phyloP scores from a whole-genome alignment of 2,329 filamentous ascomycete species.

The Pezicula neosporulosa region DNA sequence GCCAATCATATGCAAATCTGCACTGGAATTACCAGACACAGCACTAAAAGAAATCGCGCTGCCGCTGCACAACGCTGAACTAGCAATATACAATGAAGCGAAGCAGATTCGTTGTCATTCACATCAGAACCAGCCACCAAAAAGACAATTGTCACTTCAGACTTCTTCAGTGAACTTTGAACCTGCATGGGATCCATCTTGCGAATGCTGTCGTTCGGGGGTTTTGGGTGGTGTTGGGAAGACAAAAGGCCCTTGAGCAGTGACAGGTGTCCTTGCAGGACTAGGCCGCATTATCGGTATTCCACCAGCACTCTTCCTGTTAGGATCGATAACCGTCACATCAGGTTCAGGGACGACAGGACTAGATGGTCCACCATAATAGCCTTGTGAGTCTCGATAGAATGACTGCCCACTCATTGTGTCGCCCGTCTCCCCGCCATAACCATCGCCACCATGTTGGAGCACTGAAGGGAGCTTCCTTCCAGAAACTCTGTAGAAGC shows the following conservation, averaged over 20 bases:
- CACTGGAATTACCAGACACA: constrained; percentile 8
- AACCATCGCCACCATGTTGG: constrained; percentile 60
- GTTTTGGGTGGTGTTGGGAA: constrained; percentile 20
- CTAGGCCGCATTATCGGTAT: constrained; percentile 60
- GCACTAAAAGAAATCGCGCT: constrained; percentile 1
- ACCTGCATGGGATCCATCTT: constrained; percentile 38
- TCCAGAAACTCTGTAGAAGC: constrained; percentile 64
- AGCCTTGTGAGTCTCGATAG: constrained; percentile 50
- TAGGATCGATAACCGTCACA: constrained; percentile 40
- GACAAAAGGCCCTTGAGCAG: constrained; percentile 48
- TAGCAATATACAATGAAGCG: constrained; percentile 19
- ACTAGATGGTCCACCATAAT: constrained; percentile 26
- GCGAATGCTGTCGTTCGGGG: constrained; percentile 27
- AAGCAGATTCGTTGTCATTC: constrained; percentile 18
- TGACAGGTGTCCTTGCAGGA: constrained; percentile 60
- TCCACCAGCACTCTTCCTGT: constrained; percentile 42
- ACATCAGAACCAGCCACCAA: constrained; percentile 8
- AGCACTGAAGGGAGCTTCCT: constrained; percentile 62
- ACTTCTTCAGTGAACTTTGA: constrained; percentile 45
- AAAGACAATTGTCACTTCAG: constrained; percentile 14
- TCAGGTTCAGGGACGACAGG: constrained; percentile 35
- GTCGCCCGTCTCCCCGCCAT: constrained; percentile 35
- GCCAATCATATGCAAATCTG: constrained; percentile 21
- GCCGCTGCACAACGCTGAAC: constrained; percentile 7
- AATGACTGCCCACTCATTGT: constrained; percentile 47